These are phyloP conservation scores for Hypoxylon lienhwacheense DNA, from an alignment of 495 filamentous ascomycete species.

Conservation along the genomic window DNA sequence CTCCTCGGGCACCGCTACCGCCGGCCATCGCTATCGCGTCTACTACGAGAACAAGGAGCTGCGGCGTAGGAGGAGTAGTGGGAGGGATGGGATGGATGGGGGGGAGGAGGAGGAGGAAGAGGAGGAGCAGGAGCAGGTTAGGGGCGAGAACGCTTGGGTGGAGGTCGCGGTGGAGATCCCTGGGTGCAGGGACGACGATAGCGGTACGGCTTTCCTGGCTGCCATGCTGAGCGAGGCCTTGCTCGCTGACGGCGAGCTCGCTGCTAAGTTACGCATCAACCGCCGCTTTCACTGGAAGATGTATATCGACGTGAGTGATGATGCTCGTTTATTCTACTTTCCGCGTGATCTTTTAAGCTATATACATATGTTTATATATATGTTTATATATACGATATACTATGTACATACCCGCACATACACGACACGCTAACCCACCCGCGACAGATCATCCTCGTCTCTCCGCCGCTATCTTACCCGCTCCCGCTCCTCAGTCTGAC, in stretches of 20 bases:
- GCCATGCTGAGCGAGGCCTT: slow-evolving; percentile 88
- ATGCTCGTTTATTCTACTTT: no score
- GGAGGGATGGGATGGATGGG: slow-evolving; percentile 16
- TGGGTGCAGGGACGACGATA: slow-evolving; percentile 86
- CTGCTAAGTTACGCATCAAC: slow-evolving; percentile 77
- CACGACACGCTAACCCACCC: no score
- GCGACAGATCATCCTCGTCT: slow-evolving; percentile 83
- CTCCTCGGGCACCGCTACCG: slow-evolving; percentile 27
- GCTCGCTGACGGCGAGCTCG: slow-evolving; percentile 72
- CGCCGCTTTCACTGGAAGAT: slow-evolving; percentile 91
- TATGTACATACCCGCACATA: no score
- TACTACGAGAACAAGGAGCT: slow-evolving; percentile 29
- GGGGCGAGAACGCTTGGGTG: slow-evolving; percentile 66
- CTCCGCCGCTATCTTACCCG: slow-evolving; percentile 86
- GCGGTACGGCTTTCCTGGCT: slow-evolving; percentile 79
- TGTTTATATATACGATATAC: background rate
- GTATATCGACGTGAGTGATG: slow-evolving; percentile 80
- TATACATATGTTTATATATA: background rate
- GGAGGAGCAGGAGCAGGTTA: slow-evolving; percentile 35
- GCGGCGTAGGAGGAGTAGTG: slow-evolving; percentile 33
- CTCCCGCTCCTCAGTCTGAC: slow-evolving; percentile 90
- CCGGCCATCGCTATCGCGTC: background rate
- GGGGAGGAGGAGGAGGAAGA: slow-evolving; percentile 23
- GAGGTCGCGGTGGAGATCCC: slow-evolving; percentile 85
- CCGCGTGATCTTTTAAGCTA: no score